Evolutionary conservation across 2,329 filamentous ascomycete genomes (phyloP).

Genomic region (Chrysosporium keratinophilum): DNA sequence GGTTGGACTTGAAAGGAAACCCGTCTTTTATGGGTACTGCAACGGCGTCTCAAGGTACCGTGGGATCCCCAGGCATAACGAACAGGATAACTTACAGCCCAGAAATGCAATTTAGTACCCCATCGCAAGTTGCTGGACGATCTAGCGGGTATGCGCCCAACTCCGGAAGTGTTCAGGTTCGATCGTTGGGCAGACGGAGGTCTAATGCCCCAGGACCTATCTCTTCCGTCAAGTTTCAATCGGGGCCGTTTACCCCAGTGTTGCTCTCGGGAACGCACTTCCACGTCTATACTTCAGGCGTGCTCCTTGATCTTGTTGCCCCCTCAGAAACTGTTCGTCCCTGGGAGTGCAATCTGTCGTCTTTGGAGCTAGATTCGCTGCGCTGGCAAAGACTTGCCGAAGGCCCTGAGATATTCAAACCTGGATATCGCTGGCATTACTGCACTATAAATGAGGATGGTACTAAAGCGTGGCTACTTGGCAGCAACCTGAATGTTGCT

Average conservation of each 20-base stretch:
- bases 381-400: slow-evolving; percentile 94
- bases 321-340: slow-evolving; percentile 78
- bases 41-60: slow-evolving; percentile 48
- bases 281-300: slow-evolving; percentile 87
- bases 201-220: slow-evolving; percentile 70
- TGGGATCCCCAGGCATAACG: slow-evolving; percentile 32
- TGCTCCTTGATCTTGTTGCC: slow-evolving; percentile 86
- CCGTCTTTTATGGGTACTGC: slow-evolving; percentile 70
- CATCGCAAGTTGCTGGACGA: slow-evolving; percentile 29
- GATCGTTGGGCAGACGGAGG: slow-evolving; percentile 41
- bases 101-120: slow-evolving; percentile 29
- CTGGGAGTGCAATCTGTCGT: slow-evolving; percentile 81
- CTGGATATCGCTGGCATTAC: slow-evolving; percentile 95
- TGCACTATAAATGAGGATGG: slow-evolving; percentile 92
- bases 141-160: slow-evolving; percentile 60
- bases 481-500: slow-evolving; percentile 66
- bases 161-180: slow-evolving; percentile 51
- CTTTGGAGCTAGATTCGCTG: slow-evolving; percentile 73
- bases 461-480: slow-evolving; percentile 93
- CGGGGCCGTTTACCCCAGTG: slow-evolving; percentile 72
- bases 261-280: slow-evolving; percentile 90
- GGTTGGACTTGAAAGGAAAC: slow-evolving; percentile 85
- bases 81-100: slow-evolving; percentile 30
- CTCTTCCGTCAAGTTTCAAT: slow-evolving; percentile 80
- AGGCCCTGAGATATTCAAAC: slow-evolving; percentile 82